Evolutionary conservation across 2,329 filamentous ascomycete genomes (phyloP).

Genomic region (Fusarium tricinctum): DNA sequence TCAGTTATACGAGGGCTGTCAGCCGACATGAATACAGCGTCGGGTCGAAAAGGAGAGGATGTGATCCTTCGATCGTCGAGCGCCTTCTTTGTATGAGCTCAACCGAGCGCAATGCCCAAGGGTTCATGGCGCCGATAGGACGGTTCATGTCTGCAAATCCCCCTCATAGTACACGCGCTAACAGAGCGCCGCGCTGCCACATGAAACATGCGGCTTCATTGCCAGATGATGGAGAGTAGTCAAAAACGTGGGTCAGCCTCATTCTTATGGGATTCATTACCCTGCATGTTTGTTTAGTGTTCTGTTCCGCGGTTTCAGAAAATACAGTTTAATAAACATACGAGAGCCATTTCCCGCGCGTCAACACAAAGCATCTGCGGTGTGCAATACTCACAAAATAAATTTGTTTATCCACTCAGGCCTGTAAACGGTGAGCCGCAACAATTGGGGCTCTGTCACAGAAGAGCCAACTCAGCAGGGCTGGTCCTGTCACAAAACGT

Average conservation of each 20-base stretch:
- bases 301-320: not conserved
- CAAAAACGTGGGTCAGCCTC: constrained; percentile 6
- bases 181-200: constrained; percentile 31
- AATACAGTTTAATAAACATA: not conserved
- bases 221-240: constrained; percentile 20
- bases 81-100: not conserved
- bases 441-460: not conserved
- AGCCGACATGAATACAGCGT: constrained; percentile 7
- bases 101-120: constrained; percentile 4
- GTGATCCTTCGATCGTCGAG: constrained; percentile 3
- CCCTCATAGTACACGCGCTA: constrained; percentile 37
- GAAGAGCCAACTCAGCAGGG: not conserved
- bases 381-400: not conserved
- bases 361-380: not conserved
- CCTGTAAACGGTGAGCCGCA: not conserved
- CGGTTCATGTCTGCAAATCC: constrained; percentile 45
- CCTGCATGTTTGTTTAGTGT: not conserved
- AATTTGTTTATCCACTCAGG: not conserved
- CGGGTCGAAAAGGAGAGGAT: constrained; percentile 13
- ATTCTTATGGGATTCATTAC: not conserved
- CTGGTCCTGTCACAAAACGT: constrained; percentile 18
- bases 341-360: not conserved
- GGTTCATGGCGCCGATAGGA: constrained; percentile 41
- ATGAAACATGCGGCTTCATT: constrained; percentile 45
- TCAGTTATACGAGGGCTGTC: constrained; percentile 3